Evolutionary conservation across 768 basidiomycete genomes (phyloP).

Genomic region (Phanerochaete sordida): DNA sequence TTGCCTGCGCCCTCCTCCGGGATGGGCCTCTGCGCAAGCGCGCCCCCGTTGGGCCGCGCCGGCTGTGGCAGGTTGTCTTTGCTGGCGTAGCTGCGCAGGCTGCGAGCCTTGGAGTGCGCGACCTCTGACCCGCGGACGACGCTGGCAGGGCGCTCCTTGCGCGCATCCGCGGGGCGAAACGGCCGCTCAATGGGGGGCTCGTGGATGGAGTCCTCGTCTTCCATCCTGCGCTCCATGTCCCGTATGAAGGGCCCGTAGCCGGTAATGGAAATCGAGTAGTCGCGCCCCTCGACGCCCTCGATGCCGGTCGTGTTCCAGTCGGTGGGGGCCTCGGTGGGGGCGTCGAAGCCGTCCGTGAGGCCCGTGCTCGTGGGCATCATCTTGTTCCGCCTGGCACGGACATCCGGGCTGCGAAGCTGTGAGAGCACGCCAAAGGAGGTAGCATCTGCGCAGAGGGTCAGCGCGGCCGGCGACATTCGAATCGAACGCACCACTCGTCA

Average conservation of each 20-base stretch:
- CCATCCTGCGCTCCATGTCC: slow-evolving; percentile 27
- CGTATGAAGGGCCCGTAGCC: slow-evolving; percentile 27
- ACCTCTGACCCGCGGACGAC: slow-evolving; percentile 2
- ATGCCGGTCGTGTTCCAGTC: slow-evolving; percentile 21
- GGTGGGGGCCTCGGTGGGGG: slow-evolving; percentile 24
- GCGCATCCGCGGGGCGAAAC: not conserved
- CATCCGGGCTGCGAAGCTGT: slow-evolving; percentile 8
- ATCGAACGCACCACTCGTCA: slow-evolving; percentile 13
- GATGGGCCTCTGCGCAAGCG: slow-evolving; percentile 29
- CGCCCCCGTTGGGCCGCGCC: slow-evolving; percentile 2
- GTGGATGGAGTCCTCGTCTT: slow-evolving; percentile 15
- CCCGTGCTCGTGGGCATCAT: slow-evolving; percentile 20
- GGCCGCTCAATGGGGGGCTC: not conserved
- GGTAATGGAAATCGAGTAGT: slow-evolving; percentile 25
- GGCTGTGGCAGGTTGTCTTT: slow-evolving; percentile 17
- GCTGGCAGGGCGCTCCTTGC: not conserved
- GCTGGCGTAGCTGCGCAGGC: slow-evolving; percentile 11
- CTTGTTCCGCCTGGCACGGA: slow-evolving; percentile 1
- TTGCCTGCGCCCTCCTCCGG: slow-evolving; percentile 31
- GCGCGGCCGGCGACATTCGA: not conserved
- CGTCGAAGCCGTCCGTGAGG: slow-evolving; percentile 27
- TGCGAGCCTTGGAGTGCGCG: slow-evolving; percentile 1
- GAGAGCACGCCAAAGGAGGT: not conserved
- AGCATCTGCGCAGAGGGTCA: slow-evolving; percentile 4
- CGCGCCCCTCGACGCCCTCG: slow-evolving; percentile 15